A percentile compares a stretch with the other conserved stretches of the same genome.
Conservation (phyloP, 306 rosid species). For the Cicer cuneatum region DNA sequence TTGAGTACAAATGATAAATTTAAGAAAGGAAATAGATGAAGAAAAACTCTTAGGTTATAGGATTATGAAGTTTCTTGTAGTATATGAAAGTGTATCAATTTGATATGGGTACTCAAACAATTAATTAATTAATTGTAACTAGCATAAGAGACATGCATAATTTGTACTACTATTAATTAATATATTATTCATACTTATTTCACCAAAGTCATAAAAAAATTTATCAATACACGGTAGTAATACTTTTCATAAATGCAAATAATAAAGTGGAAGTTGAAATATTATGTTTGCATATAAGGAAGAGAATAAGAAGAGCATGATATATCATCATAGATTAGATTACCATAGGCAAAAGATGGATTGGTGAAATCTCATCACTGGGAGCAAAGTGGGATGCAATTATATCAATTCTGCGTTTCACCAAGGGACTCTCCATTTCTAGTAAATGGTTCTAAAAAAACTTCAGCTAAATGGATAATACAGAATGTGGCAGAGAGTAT, state of each 20-base stretch:
- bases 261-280: background rate
- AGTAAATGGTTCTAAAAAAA: background rate
- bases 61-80: no score
- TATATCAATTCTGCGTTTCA: conserved; percentile 67
- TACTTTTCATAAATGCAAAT: conserved; percentile 8
- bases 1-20: no score
- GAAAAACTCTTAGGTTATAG: no score
- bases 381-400: conserved; percentile 67
- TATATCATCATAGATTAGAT: background rate
- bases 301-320: background rate
- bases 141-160: no score
- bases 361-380: conserved; percentile 57
- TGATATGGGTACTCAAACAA: no score
- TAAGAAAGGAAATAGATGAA: no score
- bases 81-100: no score
- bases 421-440: conserved; percentile 66
- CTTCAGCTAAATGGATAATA: conserved; percentile 36
- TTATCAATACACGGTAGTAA: conserved; percentile 8
- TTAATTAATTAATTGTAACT: no score
- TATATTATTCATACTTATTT: no score
- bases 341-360: conserved; percentile 70
- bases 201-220: background rate
- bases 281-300: background rate
- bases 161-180: no score
- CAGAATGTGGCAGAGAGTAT: background rate